Evolutionary conservation across 345 rosid species (phyloP).

Genomic region (Hevea brasiliensis): DNA sequence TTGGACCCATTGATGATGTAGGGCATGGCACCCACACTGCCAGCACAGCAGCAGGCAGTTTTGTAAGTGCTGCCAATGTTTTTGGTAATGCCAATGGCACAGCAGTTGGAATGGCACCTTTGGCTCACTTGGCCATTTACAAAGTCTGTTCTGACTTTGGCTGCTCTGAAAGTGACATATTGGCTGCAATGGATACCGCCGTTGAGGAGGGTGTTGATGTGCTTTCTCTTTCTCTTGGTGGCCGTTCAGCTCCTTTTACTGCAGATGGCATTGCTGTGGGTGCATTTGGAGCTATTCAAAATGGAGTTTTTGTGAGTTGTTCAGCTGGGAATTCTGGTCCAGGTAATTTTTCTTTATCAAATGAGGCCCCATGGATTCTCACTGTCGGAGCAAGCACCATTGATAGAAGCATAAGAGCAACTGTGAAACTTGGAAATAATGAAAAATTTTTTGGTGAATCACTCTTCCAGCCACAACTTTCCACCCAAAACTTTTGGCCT

Average conservation of each 20-base stretch:
- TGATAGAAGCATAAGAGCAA: constrained; percentile 30
- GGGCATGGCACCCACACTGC: constrained; percentile 30
- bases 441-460: constrained; percentile 20
- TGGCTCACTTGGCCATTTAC: constrained; percentile 60
- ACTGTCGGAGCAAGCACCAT: constrained; percentile 43
- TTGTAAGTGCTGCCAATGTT: constrained; percentile 30
- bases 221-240: constrained; percentile 57
- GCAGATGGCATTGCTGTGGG: constrained; percentile 35
- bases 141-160: constrained; percentile 53
- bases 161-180: constrained; percentile 52
- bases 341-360: constrained; percentile 16
- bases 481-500: constrained; percentile 16
- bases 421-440: constrained; percentile 32
- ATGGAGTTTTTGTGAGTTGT: constrained; percentile 37
- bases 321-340: constrained; percentile 44
- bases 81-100: constrained; percentile 61
- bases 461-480: constrained; percentile 10
- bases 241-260: constrained; percentile 25
- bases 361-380: constrained; percentile 44
- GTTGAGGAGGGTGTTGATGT: constrained; percentile 69
- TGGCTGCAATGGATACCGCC: constrained; percentile 63
- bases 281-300: constrained; percentile 36
- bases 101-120: constrained; percentile 44
- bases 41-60: constrained; percentile 52
- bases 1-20: constrained; percentile 14